Evolutionary conservation across 495 filamentous ascomycete species (phyloP).

Genomic region (Bacidia gigantensis): DNA sequence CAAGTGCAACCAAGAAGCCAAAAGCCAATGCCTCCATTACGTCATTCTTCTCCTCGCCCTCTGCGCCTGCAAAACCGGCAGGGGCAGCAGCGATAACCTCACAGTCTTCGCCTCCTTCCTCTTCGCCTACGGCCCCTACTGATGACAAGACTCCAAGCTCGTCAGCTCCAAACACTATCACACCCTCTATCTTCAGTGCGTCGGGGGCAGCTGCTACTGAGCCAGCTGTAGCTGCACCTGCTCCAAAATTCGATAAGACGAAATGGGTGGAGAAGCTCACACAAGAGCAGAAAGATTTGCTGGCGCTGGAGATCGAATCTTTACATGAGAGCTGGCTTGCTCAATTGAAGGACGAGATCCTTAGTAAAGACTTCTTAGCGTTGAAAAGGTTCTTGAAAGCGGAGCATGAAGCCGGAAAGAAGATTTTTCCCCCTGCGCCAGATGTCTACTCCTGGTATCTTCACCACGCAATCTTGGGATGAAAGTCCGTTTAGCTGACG

Average conservation of each 20-base stretch:
- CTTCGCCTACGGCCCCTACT: conserved; percentile 5
- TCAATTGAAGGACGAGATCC: conserved; percentile 70
- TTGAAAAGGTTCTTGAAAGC: conserved; percentile 76
- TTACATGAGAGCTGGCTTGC: conserved; percentile 83
- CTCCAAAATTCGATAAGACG: conserved; percentile 64
- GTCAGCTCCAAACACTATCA: conserved; percentile 36
- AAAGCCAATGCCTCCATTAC: conserved; percentile 53
- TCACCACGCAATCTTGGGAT: background rate
- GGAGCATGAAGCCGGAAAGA: conserved; percentile 58
- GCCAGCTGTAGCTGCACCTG: conserved; percentile 21
- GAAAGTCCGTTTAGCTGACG: too few species aligned
- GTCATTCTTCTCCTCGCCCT: conserved; percentile 43
- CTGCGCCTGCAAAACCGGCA: conserved; percentile 15
- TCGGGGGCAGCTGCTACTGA: conserved; percentile 16
- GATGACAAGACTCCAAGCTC: conserved; percentile 20
- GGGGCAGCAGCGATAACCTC: conserved; percentile 3
- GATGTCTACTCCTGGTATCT: conserved; percentile 90
- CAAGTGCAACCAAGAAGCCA: conserved; percentile 51
- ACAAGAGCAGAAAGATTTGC: conserved; percentile 63
- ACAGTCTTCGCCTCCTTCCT: conserved; percentile 5
- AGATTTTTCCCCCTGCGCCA: conserved; percentile 67
- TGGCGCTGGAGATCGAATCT: conserved; percentile 82
- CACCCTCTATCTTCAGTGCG: conserved; percentile 23
- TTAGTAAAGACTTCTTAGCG: conserved; percentile 62
- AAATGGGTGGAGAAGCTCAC: conserved; percentile 73